A percentile compares a stretch with the other conserved stretches of the same genome.
phyloP scores from a whole-genome alignment of 2,329 filamentous ascomycete species.

The Aspergillus spinulosporus region DNA sequence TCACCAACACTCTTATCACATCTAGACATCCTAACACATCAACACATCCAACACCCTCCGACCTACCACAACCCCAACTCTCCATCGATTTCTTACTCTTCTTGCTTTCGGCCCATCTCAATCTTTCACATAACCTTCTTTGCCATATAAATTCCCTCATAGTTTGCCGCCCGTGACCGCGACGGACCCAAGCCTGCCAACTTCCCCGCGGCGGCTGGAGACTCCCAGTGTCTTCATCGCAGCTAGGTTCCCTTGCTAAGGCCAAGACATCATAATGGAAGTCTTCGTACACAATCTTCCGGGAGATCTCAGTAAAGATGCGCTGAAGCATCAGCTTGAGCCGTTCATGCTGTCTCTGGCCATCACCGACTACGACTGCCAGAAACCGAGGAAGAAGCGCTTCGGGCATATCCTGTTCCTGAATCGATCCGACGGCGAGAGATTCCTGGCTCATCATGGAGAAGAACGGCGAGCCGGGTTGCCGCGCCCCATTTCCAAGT shows the following conservation, averaged over 20 bases:
- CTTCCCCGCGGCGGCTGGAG: neutral
- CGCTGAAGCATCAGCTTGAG: slow-evolving; percentile 45
- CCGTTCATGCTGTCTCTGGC: slow-evolving; percentile 39
- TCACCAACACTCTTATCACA: no score
- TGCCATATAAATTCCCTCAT: no score
- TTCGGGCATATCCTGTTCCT: slow-evolving; percentile 52
- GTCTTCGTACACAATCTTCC: slow-evolving; percentile 49
- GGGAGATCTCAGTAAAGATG: slow-evolving; percentile 42
- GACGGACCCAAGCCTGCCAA: neutral
- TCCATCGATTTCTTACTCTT: no score
- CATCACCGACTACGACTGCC: slow-evolving; percentile 46
- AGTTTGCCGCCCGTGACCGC: no score
- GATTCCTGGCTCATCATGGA: slow-evolving; percentile 44
- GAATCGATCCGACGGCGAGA: slow-evolving; percentile 38
- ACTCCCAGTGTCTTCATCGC: neutral
- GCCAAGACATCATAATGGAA: slow-evolving; percentile 40
- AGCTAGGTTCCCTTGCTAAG: neutral
- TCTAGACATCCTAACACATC: no score
- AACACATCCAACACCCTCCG: no score
- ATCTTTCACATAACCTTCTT: no score
- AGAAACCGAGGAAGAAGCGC: slow-evolving; percentile 44
- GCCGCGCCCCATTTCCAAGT: slow-evolving; percentile 13
- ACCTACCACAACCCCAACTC: no score
- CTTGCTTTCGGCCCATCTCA: no score
- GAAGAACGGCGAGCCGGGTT: slow-evolving; percentile 7